A percentile compares a stretch with the other conserved stretches of the same genome.
These are phyloP conservation scores for Aspergillus cristatus DNA, from an alignment of 495 filamentous ascomycete species.

Conservation along the genomic window DNA sequence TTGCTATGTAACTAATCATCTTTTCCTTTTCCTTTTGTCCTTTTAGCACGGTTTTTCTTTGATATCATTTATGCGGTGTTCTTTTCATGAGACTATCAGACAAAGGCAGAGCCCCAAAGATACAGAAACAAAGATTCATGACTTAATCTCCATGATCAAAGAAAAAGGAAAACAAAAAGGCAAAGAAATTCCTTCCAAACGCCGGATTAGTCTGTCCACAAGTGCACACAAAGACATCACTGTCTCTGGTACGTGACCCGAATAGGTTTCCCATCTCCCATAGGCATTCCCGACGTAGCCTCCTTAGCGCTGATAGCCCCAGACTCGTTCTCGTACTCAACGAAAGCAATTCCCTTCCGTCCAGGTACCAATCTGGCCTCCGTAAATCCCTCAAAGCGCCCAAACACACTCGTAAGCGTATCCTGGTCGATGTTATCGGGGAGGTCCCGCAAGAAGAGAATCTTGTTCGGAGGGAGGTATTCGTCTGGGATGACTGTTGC, in stretches of 20 bases:
- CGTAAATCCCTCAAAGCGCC: slow-evolving; percentile 85
- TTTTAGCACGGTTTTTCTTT: slow-evolving; percentile 17
- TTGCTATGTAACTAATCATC: slow-evolving; percentile 16
- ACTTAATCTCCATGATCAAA: slow-evolving; percentile 9
- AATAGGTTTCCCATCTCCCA: slow-evolving; percentile 61
- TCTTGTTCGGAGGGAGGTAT: slow-evolving; percentile 94
- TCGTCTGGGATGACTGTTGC: slow-evolving; percentile 86
- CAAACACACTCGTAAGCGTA: slow-evolving; percentile 69
- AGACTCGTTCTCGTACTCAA: slow-evolving; percentile 86
- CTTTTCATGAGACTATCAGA: no score
- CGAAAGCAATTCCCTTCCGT: slow-evolving; percentile 84
- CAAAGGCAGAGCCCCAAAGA: neutral
- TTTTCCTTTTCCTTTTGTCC: no score
- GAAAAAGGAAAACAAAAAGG: slow-evolving; percentile 9
- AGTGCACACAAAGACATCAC: slow-evolving; percentile 25
- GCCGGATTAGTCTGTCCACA: slow-evolving; percentile 17
- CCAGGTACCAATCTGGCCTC: slow-evolving; percentile 86
- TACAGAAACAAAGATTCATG: slow-evolving; percentile 1
- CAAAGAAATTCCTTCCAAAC: slow-evolving; percentile 27
- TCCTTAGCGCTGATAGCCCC: slow-evolving; percentile 94
- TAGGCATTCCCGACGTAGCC: slow-evolving; percentile 78
- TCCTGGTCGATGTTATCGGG: slow-evolving; percentile 82
- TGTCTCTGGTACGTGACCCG: slow-evolving; percentile 92
- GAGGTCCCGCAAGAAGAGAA: slow-evolving; percentile 89
- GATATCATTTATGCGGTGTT: slow-evolving; percentile 14